phyloP scores from a whole-genome alignment of 2,329 filamentous ascomycete genomes.

The Alternaria alternata region DNA sequence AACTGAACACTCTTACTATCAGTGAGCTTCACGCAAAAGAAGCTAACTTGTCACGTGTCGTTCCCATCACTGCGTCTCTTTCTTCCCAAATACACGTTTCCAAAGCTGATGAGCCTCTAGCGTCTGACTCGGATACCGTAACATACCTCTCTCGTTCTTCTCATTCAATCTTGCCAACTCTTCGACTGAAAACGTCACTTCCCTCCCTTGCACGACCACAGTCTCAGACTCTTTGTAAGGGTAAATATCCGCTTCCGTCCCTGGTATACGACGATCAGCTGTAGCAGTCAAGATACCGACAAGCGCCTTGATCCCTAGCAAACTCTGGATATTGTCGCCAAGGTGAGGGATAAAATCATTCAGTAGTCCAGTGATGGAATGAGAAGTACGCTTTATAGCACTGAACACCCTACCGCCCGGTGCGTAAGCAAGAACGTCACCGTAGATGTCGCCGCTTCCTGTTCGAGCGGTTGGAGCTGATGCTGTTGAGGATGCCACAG shows the following conservation, averaged over 20 bases:
- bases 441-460: constrained; percentile 48
- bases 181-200: constrained; percentile 21
- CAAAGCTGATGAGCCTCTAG: constrained; percentile 39
- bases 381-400: constrained; percentile 24
- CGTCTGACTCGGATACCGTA: constrained; percentile 43
- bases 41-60: background rate
- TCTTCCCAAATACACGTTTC: constrained; percentile 36
- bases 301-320: constrained; percentile 40
- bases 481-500: background rate
- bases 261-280: constrained; percentile 44
- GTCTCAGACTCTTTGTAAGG: constrained; percentile 28
- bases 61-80: background rate
- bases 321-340: constrained; percentile 37
- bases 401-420: constrained; percentile 37
- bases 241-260: constrained; percentile 36
- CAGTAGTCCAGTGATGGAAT: constrained; percentile 18
- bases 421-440: constrained; percentile 37
- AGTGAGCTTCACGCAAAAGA: background rate
- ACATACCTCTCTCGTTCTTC: constrained; percentile 25
- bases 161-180: constrained; percentile 28
- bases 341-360: constrained; percentile 36
- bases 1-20: background rate
- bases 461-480: constrained; percentile 6
- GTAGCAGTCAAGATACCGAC: constrained; percentile 42
- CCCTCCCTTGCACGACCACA: constrained; percentile 14